phyloP scores from a whole-genome alignment of 2,329 filamentous ascomycete species.

The Fusarium sp. region DNA sequence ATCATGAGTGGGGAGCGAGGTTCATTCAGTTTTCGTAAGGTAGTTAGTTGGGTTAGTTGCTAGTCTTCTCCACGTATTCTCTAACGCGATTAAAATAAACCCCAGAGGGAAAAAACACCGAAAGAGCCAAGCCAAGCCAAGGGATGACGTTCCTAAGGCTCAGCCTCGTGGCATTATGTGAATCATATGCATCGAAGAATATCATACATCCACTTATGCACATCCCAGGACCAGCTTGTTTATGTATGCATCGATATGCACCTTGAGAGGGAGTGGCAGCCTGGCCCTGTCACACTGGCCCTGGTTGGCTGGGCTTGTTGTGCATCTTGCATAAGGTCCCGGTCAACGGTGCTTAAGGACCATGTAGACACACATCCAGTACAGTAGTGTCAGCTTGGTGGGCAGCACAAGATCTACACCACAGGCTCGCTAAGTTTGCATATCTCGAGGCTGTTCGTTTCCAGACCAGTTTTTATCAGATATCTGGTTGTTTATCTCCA shows the following conservation, averaged over 20 bases:
- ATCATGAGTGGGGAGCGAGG: constrained; percentile 12
- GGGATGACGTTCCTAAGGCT: constrained; percentile 8
- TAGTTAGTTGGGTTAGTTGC: neutral
- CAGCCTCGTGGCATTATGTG: constrained; percentile 33
- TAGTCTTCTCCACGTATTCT: neutral
- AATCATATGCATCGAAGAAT: constrained; percentile 31
- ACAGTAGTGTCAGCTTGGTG: constrained; percentile 28
- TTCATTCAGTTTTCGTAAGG: neutral
- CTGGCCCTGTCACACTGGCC: constrained; percentile 37
- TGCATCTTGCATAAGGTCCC: constrained; percentile 44
- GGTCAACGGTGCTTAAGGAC: constrained; percentile 38
- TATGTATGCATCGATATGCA: constrained; percentile 38
- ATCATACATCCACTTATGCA: constrained; percentile 38
- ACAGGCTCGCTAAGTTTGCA: constrained; percentile 33
- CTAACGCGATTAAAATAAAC: neutral
- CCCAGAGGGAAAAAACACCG: neutral
- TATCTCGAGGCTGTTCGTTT: constrained; percentile 1
- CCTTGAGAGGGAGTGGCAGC: constrained; percentile 29
- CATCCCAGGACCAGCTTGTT: constrained; percentile 24
- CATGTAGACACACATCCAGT: constrained; percentile 4
- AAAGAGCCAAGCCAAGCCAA: neutral
- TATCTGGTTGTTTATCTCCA: neutral
- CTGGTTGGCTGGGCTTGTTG: constrained; percentile 40
- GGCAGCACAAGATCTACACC: constrained; percentile 42
- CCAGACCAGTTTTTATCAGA: neutral